Evolutionary conservation across 2,329 filamentous ascomycete genomes (phyloP).

Genomic region (Cercospora janseana): DNA sequence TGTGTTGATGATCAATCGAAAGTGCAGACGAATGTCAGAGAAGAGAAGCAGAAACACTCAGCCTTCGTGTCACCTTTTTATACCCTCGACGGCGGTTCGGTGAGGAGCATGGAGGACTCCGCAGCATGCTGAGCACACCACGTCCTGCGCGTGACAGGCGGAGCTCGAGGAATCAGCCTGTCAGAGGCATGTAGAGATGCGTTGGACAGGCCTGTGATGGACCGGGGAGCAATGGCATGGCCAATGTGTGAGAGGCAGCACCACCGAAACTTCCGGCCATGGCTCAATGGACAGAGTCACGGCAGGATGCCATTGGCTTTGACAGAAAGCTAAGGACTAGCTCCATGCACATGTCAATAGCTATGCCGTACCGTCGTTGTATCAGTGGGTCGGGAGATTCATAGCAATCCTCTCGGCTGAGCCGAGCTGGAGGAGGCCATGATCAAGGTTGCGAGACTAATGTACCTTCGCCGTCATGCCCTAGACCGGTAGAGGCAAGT

Average conservation of each 20-base stretch:
- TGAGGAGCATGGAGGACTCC: conserved; percentile 25
- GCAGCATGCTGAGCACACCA: conserved; percentile 30
- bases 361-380: conserved; percentile 23
- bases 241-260: conserved; percentile 22
- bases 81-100: conserved; percentile 24
- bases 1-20: conserved; percentile 12
- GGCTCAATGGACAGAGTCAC: conserved; percentile 29
- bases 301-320: conserved; percentile 34
- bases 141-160: conserved; percentile 26
- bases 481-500: conserved; percentile 15
- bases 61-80: conserved; percentile 31
- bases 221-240: conserved; percentile 19
- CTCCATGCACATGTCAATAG: conserved; percentile 32
- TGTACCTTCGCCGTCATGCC: conserved; percentile 10
- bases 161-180: conserved; percentile 17
- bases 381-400: conserved; percentile 28
- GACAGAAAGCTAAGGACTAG: conserved; percentile 35
- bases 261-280: conserved; percentile 30
- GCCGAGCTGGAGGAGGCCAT: conserved; percentile 24
- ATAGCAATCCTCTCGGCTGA: conserved; percentile 20
- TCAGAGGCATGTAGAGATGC: conserved; percentile 18
- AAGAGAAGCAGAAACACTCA: conserved; percentile 27
- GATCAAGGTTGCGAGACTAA: conserved; percentile 28
- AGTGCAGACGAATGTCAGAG: conserved; percentile 22
- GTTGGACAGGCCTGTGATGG: conserved; percentile 12